Base-by-base conservation (phyloP, 495 filamentous ascomycete genomes). In the Articulospora tetracladia region DNA sequence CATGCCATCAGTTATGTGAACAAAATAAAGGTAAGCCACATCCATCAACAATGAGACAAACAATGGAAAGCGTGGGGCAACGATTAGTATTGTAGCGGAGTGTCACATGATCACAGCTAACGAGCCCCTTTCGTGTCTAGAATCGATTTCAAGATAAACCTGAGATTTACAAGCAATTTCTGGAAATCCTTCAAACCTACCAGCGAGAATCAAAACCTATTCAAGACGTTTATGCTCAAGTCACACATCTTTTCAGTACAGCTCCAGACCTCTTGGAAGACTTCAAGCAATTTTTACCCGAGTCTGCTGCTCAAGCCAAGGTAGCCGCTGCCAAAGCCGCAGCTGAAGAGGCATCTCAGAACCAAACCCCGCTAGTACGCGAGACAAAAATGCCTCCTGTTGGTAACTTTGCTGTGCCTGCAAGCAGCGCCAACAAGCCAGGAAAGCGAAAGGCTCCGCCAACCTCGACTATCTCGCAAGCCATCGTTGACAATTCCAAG, bases 1-100 rank as follows among this genome's bases (percentile, higher is more conserved):
- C 95, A 99, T 76, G 95, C 95, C 0, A 99, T 99, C 60, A 97
- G 92, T 70, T 99, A 99, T 69, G 95, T 99, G 48, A 99, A 99
- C 70, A 99, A 99, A 75, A 99, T 99, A 56, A 99, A 99, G 86
- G 93, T 95, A 72, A 68, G 77, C 59, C 17, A 17, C 4, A 11
- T 17, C 24, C 4, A 53, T 47, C 10, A 13, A 48, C 6, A 41
- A 28, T 49, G 27, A 13, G 32, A 41, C 26, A 36, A 22, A 27
- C 13, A 53, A 23, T 55, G 44, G 23, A 25, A 53, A 54, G 51
- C 23, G 11, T 24, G 15, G 13, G 46, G 17, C 52, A 48, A 19
- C 22, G 59, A 56, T 39, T n/a, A 28, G 25, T 28, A 24, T 60
- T 57, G 55, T 36, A 8, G 11, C 41, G 32, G 15, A 24, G 26